Base-by-base conservation (phyloP, 257 asterid species). In the Lavandula angustifolia region DNA sequence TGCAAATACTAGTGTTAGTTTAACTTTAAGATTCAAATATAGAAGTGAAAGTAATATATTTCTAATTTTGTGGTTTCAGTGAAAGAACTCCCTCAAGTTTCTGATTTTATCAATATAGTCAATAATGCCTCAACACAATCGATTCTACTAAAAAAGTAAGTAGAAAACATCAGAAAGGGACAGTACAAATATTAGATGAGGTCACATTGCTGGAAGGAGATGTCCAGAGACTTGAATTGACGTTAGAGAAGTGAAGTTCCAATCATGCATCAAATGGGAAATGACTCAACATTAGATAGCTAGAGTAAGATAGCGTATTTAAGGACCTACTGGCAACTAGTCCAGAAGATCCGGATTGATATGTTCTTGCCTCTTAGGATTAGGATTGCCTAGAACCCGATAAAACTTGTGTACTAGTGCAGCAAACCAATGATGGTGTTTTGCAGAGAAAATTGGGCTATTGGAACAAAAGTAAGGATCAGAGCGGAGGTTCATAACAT, bases 291-390 rank as follows among this genome's bases (percentile, higher is more conserved):
- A 66, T 62, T 49, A 59, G 54, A 63, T 51, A 66, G 75, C 64
- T 61, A 57, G 43, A 66, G 42, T 34, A 46, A 41, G 60, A 51
- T 73, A 49, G 54, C 59, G 14, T 5, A 47, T 46, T 44, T 37
- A 71, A 75, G 48, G 56, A 76, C 96, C 81, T 89, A 94, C 99
- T 77, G n/a, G n/a, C n/a, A n/a, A n/a, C n/a, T n/a, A n/a, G n/a
- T n/a, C n/a, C n/a, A n/a, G n/a, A n/a, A n/a, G n/a, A n/a, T n/a
- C n/a, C n/a, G n/a, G n/a, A n/a, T n/a, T n/a, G n/a, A n/a, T n/a
- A n/a, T n/a, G n/a, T n/a, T n/a, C n/a, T n/a, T n/a, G n/a, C n/a
- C n/a, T n/a, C n/a, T n/a, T n/a, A n/a, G n/a, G n/a, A n/a, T n/a
- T n/a, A n/a, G n/a, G n/a, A n/a, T n/a, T n/a, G n/a, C n/a, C n/a